Evolutionary conservation across 495 filamentous ascomycete species (phyloP).

Genomic region (Aspergillus panamensis): DNA sequence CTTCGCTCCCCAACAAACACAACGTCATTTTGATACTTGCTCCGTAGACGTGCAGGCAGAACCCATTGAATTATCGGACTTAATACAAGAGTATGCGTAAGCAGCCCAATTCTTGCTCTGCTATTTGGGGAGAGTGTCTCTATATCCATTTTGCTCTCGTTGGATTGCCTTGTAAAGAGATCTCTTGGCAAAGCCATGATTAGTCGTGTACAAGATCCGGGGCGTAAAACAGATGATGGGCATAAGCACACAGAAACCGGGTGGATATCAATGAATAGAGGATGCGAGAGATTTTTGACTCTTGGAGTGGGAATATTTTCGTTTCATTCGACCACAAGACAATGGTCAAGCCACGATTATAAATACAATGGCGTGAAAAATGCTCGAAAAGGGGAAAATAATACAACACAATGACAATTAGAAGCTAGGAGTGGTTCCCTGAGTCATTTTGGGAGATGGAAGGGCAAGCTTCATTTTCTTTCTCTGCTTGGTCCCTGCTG

Average conservation of each 20-base stretch:
- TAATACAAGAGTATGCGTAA: conserved; percentile 71
- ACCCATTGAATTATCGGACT: conserved; percentile 77
- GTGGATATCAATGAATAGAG: not conserved
- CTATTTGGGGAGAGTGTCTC: conserved; percentile 4
- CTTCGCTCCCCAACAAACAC: conserved; percentile 76
- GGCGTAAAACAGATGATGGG: not conserved
- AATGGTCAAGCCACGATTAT: conserved; percentile 1
- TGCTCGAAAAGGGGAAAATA: not conserved
- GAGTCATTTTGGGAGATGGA: conserved; percentile 6
- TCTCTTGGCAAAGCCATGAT: conserved; percentile 16
- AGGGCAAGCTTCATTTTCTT: conserved; percentile 4
- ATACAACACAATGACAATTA: not conserved
- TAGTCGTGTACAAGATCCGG: not conserved
- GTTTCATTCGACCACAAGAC: conserved; percentile 7
- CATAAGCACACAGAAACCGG: not conserved
- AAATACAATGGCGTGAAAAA: conserved; percentile 8
- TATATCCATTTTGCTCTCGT: conserved; percentile 18
- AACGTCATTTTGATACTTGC: conserved; percentile 71
- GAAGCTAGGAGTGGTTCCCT: not conserved
- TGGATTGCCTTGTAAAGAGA: conserved; percentile 1
- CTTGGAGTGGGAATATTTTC: not conserved
- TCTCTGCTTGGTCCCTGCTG: not conserved
- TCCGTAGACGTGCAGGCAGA: conserved; percentile 72
- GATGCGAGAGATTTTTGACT: not conserved
- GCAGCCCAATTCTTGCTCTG: conserved; percentile 49